phyloP scores from a whole-genome alignment of 177 flowering plant species.

The Tripterygium wilfordii region DNA sequence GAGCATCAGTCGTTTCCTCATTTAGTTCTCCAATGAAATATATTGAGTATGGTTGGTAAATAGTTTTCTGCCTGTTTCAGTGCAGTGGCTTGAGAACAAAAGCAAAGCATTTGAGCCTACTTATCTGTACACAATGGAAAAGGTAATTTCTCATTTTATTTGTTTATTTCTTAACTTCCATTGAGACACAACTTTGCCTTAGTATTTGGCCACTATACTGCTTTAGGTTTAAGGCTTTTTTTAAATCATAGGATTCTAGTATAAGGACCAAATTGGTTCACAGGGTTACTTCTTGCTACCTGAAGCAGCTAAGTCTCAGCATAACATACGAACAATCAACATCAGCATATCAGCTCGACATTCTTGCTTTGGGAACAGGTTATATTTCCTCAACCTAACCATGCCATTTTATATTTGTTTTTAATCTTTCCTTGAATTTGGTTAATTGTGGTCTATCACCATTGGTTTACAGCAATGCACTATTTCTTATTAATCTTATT shows the following conservation, averaged over 20 bases:
- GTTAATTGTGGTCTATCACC: too few relatives aligned
- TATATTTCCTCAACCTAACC: neutral
- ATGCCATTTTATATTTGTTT: too few relatives aligned
- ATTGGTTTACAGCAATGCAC: too few relatives aligned
- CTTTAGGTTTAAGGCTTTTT: neutral
- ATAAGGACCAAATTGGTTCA: too few relatives aligned
- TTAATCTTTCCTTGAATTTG: too few relatives aligned
- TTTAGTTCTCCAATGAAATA: neutral
- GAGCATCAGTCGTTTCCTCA: neutral
- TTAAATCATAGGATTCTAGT: too few relatives aligned
- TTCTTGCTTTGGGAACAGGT: constrained; percentile 99
- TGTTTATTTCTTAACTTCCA: too few relatives aligned
- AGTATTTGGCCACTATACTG: too few relatives aligned
- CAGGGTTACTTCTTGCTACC: constrained; percentile 93
- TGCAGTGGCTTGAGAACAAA: constrained; percentile 80
- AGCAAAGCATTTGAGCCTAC: constrained; percentile 84
- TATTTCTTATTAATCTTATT: too few relatives aligned
- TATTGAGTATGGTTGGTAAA: neutral
- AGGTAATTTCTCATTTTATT: constrained; percentile 42
- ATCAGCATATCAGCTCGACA: constrained; percentile 86
- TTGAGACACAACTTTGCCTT: too few relatives aligned
- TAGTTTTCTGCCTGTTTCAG: constrained; percentile 31
- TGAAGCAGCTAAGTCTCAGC: constrained; percentile 73
- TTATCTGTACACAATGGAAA: constrained; percentile 85
- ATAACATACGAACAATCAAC: constrained; percentile 70